Base-by-base conservation (phyloP, 192 early-diverging fungal genomes). In the Umbelopsis sp. region DNA sequence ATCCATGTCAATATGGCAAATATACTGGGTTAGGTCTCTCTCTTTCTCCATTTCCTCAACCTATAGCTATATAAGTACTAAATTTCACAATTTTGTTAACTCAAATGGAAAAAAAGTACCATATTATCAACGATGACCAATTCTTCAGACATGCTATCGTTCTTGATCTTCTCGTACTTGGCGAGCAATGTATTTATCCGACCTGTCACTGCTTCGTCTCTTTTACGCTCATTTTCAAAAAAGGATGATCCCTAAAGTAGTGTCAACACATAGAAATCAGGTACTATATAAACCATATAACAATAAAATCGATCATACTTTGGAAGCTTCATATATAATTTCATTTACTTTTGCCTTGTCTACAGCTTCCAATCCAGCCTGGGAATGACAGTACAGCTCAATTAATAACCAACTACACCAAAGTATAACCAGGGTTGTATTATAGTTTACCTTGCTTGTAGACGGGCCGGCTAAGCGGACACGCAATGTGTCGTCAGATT, bases 1-100 rank as follows among this genome's bases (percentile, higher is more conserved):
- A 68, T 90, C 88, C 90, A 91, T 91, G 69, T 92, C 91, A 32
- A 92, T 77, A 74, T 88, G 88, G 14, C 86, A 85, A 34, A 92
- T 90, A 36, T 51, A 72, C 26, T 84, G 79, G 9, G 71, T 72
- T 22, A 90, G 50, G 25, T 91, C 87, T 41, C 88, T 65, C 12
- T 43, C 70, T 2, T 49, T 32, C 49, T 86, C 85, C 20, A 86
- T 45, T 4, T 71, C 72, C 22, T 69, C 22, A 9, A 75, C 41
- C 74, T 74, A 66, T 36, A 41, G 38, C 38, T 41, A 11, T 6
- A 41, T 41, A 6, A 41, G 38, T 41, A 41, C 38, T 41, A 11
- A 6, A 41, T 41, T 41, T 41, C 5, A 6, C 1, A 41, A 11
- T 41, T 6, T 41, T 11, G n/a, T n/a, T 5, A 0, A 41, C 12